These are phyloP conservation scores for Flaveria brownii DNA, from an alignment of 129 eudicot genomes.

Conservation along the genomic window DNA sequence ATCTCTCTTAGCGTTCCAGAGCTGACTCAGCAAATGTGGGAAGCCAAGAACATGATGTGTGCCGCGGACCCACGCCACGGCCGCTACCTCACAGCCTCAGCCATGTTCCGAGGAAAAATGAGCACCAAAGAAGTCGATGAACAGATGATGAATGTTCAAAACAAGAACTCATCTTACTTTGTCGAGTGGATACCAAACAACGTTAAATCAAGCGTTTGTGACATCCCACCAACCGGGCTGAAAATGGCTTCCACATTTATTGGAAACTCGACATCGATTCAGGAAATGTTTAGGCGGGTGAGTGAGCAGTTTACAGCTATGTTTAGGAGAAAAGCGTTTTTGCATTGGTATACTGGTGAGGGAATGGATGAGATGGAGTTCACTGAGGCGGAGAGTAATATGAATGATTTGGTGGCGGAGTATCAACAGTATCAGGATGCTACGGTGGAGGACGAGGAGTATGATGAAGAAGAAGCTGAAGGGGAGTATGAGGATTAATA, in stretches of 20 bases:
- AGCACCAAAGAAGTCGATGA: conserved; percentile 15
- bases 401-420: conserved; percentile 15
- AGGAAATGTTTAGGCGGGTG: conserved; percentile 14
- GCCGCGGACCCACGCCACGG: conserved; percentile 19
- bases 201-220: conserved; percentile 12
- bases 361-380: conserved; percentile 21
- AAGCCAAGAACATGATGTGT: conserved; percentile 19
- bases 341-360: conserved; percentile 20
- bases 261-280: conserved; percentile 16
- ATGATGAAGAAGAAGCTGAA: conserved; percentile 5
- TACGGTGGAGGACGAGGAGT: conserved; percentile 6
- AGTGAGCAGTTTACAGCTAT: conserved; percentile 3
- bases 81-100: conserved; percentile 18
- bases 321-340: conserved; percentile 5
- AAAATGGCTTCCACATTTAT: conserved; percentile 15
- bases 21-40: conserved; percentile 18
- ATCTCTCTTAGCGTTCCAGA: conserved; percentile 4
- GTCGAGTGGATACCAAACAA: conserved; percentile 20
- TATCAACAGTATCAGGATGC: conserved; percentile 18
- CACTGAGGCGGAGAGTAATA: conserved; percentile 13
- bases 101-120: conserved; percentile 17
- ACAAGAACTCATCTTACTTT: conserved; percentile 19
- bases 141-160: conserved; percentile 18
- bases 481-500: conserved; percentile 11
- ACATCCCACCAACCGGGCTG: conserved; percentile 12